Evolutionary conservation across 2,329 filamentous ascomycete species (phyloP).

Genomic region (Alternaria sp.): DNA sequence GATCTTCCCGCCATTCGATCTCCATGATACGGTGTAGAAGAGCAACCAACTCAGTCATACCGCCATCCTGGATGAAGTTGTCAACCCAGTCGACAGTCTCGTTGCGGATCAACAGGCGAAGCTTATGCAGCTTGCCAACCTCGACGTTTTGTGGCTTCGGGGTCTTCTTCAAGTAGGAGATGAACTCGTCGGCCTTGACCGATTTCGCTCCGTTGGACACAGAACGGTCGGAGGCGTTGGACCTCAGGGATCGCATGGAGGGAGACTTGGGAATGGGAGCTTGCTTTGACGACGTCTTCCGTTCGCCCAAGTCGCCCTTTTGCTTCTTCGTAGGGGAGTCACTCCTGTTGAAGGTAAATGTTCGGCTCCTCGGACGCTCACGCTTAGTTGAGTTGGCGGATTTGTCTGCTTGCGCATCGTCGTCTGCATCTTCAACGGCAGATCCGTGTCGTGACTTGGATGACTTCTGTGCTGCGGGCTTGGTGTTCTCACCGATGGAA

Average conservation of each 20-base stretch:
- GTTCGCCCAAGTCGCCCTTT: constrained; percentile 64
- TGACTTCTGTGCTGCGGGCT: constrained; percentile 55
- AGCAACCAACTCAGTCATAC: constrained; percentile 89
- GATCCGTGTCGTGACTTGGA: constrained; percentile 46
- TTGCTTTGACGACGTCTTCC: constrained; percentile 71
- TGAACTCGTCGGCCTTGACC: constrained; percentile 81
- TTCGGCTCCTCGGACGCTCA: constrained; percentile 70
- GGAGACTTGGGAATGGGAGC: constrained; percentile 71
- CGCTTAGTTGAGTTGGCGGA: constrained; percentile 52
- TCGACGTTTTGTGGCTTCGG: constrained; percentile 84
- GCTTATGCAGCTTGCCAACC: constrained; percentile 93
- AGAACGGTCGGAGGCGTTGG: constrained; percentile 64
- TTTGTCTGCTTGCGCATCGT: constrained; percentile 18
- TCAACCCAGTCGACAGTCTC: constrained; percentile 97
- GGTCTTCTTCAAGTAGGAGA: constrained; percentile 81
- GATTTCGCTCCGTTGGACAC: constrained; percentile 76
- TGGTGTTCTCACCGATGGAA: constrained; percentile 51
- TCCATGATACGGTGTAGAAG: constrained; percentile 91
- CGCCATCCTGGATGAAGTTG: constrained; percentile 84
- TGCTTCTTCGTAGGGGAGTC: constrained; percentile 78
- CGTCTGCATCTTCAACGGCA: constrained; percentile 30
- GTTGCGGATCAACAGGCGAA: constrained; percentile 86
- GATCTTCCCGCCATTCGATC: constrained; percentile 97
- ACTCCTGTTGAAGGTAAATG: constrained; percentile 80
- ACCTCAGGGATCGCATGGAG: constrained; percentile 65